Percentiles rank a stretch among this genome's conserved stretches.
phyloP scores from a whole-genome alignment of 371 early-diverging fungal genomes.

The Syncephalis plumigaleata region DNA sequence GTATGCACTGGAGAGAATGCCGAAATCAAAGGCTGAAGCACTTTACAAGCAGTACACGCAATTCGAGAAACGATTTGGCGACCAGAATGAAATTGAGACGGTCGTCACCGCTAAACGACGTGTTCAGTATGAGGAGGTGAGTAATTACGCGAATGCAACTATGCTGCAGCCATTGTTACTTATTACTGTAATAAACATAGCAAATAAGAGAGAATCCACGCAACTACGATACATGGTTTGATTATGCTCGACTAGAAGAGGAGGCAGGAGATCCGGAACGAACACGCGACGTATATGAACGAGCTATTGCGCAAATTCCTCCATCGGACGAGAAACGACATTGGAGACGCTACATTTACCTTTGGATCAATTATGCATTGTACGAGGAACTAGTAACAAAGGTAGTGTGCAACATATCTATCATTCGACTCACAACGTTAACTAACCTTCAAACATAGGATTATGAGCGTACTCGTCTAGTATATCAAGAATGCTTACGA shows the following conservation, averaged over 20 bases:
- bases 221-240: constrained; percentile 94
- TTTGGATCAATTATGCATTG: constrained; percentile 95
- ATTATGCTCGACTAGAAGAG: constrained; percentile 81
- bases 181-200: constrained; percentile 4
- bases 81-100: constrained; percentile 69
- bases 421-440: not conserved
- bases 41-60: constrained; percentile 82
- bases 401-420: constrained; percentile 13
- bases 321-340: constrained; percentile 73
- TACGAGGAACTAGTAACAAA: constrained; percentile 81
- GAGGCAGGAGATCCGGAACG: constrained; percentile 47
- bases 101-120: constrained; percentile 78
- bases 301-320: constrained; percentile 84
- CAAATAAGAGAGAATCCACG: constrained; percentile 57
- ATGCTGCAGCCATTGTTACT: not conserved
- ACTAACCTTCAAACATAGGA: constrained; percentile 23
- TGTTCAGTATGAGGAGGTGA: constrained; percentile 69
- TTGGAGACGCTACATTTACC: constrained; percentile 92
- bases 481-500: constrained; percentile 71
- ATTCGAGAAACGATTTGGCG: constrained; percentile 93
- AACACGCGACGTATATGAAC: constrained; percentile 86
- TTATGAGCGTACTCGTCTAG: constrained; percentile 56
- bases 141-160: too few species aligned
- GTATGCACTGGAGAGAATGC: constrained; percentile 76
- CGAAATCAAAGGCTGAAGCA: constrained; percentile 63